Conservation (phyloP, 2,329 filamentous ascomycete genomes). For the Sporothrix inflata region DNA sequence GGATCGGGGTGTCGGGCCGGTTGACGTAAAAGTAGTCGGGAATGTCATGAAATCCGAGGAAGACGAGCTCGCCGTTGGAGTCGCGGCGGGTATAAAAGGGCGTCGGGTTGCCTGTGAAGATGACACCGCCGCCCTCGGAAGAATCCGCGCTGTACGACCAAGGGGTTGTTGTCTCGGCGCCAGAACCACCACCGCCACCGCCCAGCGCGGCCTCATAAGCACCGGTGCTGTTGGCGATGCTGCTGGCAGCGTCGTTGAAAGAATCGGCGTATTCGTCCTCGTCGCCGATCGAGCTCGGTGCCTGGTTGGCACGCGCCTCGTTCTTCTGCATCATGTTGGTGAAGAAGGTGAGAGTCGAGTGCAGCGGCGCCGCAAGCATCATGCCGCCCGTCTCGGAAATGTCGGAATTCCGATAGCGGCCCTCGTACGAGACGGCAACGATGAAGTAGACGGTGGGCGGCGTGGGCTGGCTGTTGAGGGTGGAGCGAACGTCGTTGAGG, state of each 20-base stretch:
- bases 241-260: neutral
- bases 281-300: neutral
- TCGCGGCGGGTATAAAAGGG: neutral
- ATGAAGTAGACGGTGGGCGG: constrained; percentile 27
- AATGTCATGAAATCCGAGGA: neutral
- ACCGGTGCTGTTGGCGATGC: neutral
- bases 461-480: neutral
- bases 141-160: neutral
- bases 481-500: constrained; percentile 16
- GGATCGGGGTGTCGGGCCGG: neutral
- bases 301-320: neutral
- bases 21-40: neutral
- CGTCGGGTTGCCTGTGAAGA: neutral
- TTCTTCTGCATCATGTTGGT: neutral
- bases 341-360: neutral
- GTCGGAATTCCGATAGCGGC: neutral
- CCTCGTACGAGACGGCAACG: constrained; percentile 28
- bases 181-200: neutral
- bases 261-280: neutral
- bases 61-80: constrained; percentile 5
- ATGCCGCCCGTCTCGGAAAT: neutral
- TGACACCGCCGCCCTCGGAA: neutral
- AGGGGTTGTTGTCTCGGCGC: neutral
- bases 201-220: neutral
- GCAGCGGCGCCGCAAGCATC: constrained; percentile 6